phyloP scores from a whole-genome alignment of 2,329 filamentous ascomycete genomes.

The Alternaria novae-zelandiae region DNA sequence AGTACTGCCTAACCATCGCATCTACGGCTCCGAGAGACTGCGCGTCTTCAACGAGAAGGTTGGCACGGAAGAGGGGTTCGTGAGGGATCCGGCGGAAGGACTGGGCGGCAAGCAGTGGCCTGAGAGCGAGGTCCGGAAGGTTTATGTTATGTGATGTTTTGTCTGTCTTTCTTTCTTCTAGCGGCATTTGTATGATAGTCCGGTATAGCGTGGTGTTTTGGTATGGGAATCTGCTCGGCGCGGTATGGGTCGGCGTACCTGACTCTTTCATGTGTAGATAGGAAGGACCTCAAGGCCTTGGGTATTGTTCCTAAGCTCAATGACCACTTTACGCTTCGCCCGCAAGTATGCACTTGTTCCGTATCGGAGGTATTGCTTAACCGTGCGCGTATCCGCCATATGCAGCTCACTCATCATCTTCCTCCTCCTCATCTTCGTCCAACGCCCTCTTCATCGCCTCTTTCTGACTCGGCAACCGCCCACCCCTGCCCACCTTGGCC shows the following conservation, averaged over 20 bases:
- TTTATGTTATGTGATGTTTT: conserved; percentile 76
- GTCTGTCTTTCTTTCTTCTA: not conserved
- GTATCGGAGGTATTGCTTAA: not conserved
- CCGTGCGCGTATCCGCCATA: not conserved
- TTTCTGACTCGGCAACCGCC: conserved; percentile 11
- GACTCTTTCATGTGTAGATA: not conserved
- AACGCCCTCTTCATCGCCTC: conserved; percentile 17
- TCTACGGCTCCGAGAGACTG: conserved; percentile 79
- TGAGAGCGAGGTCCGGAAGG: conserved; percentile 74
- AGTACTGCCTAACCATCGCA: conserved; percentile 83
- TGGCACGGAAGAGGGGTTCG: conserved; percentile 67
- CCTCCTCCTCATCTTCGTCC: conserved; percentile 21
- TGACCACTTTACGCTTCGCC: not conserved
- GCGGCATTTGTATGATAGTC: not conserved
- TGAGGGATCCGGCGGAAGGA: conserved; percentile 75
- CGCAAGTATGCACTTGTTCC: not conserved
- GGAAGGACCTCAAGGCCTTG: not conserved
- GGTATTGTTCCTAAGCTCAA: not conserved
- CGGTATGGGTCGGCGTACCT: not conserved
- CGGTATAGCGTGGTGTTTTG: conserved; percentile 5
- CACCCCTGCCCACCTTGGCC: conserved; percentile 21
- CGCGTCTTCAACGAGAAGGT: conserved; percentile 80
- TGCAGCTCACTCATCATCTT: not conserved
- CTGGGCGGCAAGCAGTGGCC: conserved; percentile 60
- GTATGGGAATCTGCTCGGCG: not conserved